These are phyloP conservation scores for Syzygium oleosum DNA, from an alignment of 345 rosid species.

Conservation along the genomic window DNA sequence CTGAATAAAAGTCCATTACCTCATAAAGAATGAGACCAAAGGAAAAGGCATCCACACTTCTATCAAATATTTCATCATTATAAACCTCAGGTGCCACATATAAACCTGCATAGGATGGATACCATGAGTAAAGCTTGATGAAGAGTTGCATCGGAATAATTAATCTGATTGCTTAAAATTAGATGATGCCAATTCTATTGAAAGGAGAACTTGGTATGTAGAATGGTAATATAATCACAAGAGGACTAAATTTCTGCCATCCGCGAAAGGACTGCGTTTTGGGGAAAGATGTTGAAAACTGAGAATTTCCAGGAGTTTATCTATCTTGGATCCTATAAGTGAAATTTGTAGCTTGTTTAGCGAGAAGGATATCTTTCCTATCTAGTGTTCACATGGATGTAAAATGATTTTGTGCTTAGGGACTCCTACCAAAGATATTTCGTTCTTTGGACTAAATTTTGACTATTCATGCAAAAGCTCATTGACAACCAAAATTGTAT, in stretches of 20 bases:
- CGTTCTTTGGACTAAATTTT: not conserved
- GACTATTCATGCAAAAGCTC: not conserved
- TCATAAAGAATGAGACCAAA: conserved; percentile 79
- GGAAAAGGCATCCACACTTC: conserved; percentile 76
- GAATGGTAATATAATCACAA: not conserved
- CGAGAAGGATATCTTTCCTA: not conserved
- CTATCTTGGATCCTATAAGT: not conserved
- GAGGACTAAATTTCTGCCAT: not conserved
- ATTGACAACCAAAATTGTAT: not conserved
- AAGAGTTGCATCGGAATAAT: not conserved
- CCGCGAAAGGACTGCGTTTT: not conserved
- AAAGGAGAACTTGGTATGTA: not conserved
- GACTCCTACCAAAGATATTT: not conserved
- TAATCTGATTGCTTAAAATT: not conserved
- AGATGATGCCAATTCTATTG: not conserved
- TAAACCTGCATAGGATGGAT: conserved; percentile 27
- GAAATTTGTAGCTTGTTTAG: not conserved
- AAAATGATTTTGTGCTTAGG: not conserved
- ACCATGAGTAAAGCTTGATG: not conserved
- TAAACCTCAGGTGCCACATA: conserved; percentile 83
- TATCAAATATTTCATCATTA: conserved; percentile 51
- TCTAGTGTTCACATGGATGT: not conserved
- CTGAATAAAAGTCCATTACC: conserved; percentile 32
- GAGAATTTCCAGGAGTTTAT: not conserved
- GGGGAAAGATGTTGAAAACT: not conserved